A percentile compares a stretch with the other conserved stretches of the same genome.
phyloP scores from a whole-genome alignment of 192 early-diverging fungal species.

The Coemansia sp. region DNA sequence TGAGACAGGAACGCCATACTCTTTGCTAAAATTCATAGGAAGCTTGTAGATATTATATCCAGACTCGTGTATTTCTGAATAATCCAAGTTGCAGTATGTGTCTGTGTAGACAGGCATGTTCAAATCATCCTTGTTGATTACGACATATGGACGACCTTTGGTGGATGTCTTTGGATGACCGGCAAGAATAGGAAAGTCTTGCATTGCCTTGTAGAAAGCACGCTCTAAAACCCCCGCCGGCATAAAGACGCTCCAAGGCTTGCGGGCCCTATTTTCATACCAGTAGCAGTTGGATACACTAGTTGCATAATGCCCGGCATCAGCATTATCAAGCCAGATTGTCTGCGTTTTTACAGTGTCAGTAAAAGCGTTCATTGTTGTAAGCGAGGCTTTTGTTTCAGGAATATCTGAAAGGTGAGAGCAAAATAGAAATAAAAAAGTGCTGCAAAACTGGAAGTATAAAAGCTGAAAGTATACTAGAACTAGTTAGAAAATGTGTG shows the following conservation, averaged over 20 bases:
- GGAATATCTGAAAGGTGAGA: too few relatives aligned
- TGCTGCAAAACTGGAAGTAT: too few relatives aligned
- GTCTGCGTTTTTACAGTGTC: slow-evolving; percentile 4
- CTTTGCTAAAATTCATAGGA: neutral
- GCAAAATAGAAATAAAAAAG: too few relatives aligned
- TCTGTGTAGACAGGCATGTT: slow-evolving; percentile 32
- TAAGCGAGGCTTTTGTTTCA: too few relatives aligned
- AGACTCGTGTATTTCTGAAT: neutral
- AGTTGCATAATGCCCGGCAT: slow-evolving; percentile 1
- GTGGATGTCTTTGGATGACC: slow-evolving; percentile 3
- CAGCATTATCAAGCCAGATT: slow-evolving; percentile 9
- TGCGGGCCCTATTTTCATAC: slow-evolving; percentile 7
- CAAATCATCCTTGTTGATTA: slow-evolving; percentile 15
- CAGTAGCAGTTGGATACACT: slow-evolving; percentile 14
- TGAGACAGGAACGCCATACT: neutral
- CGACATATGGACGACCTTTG: slow-evolving; percentile 3
- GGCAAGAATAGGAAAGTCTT: slow-evolving; percentile 26
- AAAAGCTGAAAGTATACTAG: too few relatives aligned
- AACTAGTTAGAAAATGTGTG: too few relatives aligned
- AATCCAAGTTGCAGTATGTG: slow-evolving; percentile 13
- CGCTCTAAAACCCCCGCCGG: neutral
- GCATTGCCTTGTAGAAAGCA: slow-evolving; percentile 17
- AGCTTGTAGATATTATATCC: slow-evolving; percentile 8
- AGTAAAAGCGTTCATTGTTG: slow-evolving; percentile 4
- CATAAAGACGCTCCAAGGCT: slow-evolving; percentile 15